A percentile compares a stretch with the other conserved stretches of the same genome.
These are phyloP conservation scores for Durusdinium trenchii DNA, from an alignment of 73 alveolate genomes.

Conservation along the genomic window DNA sequence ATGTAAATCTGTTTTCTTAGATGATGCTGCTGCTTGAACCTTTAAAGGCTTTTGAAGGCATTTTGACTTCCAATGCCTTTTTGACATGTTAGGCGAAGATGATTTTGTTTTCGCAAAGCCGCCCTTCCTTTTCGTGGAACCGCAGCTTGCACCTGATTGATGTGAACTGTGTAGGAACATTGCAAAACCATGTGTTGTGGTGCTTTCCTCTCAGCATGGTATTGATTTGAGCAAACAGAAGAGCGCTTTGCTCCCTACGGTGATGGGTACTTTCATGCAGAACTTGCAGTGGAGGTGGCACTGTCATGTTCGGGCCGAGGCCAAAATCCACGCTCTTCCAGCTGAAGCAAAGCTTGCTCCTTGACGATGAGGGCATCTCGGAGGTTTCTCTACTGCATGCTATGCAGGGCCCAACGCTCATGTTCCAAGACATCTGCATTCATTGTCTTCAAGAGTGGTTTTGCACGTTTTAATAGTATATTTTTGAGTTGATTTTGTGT, in stretches of 20 bases:
- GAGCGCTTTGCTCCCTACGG: background rate
- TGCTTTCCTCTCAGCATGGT: too few relatives aligned
- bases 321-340: conserved; percentile 53
- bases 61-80: too few relatives aligned
- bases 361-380: conserved; percentile 54
- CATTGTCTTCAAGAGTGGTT: too few relatives aligned
- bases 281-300: background rate
- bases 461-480: too few relatives aligned
- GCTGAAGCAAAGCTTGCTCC: conserved; percentile 78
- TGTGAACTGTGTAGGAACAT: background rate
- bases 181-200: too few relatives aligned
- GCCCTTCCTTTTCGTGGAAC: conserved; percentile 67
- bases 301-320: background rate
- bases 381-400: conserved; percentile 1
- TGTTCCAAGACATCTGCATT: too few relatives aligned
- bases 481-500: background rate
- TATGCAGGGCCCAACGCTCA: too few relatives aligned
- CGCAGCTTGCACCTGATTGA: background rate
- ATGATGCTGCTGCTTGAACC: too few relatives aligned
- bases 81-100: background rate
- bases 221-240: background rate
- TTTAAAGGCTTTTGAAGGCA: too few relatives aligned
- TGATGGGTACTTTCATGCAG: background rate
- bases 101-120: conserved; percentile 66
- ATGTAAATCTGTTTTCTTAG: too few relatives aligned